Percentiles rank a stretch among this genome's conserved stretches.
Conservation (phyloP, 1,284 basidiomycete species). For the Lentinus polychrous region DNA sequence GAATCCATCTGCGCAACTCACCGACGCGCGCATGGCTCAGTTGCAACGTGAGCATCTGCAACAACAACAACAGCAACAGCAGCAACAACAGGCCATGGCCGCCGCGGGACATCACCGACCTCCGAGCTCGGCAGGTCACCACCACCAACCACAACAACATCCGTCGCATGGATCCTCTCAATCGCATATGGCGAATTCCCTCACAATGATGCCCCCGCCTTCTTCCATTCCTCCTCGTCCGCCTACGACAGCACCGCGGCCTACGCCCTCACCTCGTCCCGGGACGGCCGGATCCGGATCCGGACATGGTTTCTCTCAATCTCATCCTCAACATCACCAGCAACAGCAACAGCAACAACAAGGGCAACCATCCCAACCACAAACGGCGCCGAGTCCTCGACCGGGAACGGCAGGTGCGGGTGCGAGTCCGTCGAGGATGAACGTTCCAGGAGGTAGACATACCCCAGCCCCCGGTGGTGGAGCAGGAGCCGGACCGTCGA, state of each 20-base stretch:
- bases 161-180: slow-evolving; percentile 11
- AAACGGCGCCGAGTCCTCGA: slow-evolving; percentile 10
- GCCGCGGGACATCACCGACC: slow-evolving; percentile 3
- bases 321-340: slow-evolving; percentile 25
- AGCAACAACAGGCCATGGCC: slow-evolving; percentile 6
- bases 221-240: slow-evolving; percentile 19
- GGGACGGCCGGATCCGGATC: slow-evolving; percentile 19
- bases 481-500: slow-evolving; percentile 2
- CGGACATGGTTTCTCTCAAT: slow-evolving; percentile 16
- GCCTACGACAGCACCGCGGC: slow-evolving; percentile 12
- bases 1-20: neutral
- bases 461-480: slow-evolving; percentile 4
- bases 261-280: slow-evolving; percentile 25
- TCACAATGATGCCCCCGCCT: slow-evolving; percentile 22
- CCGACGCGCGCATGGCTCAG: neutral
- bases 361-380: slow-evolving; percentile 12
- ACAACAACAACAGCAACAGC: slow-evolving; percentile 8
- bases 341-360: slow-evolving; percentile 12
- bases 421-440: slow-evolving; percentile 6
- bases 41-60: slow-evolving; percentile 5
- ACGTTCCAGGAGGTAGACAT: slow-evolving; percentile 6
- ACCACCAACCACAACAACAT: slow-evolving; percentile 14
- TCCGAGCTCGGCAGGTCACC: slow-evolving; percentile 6
- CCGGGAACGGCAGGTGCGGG: slow-evolving; percentile 9
- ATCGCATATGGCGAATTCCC: slow-evolving; percentile 9